phyloP scores from a whole-genome alignment of 495 filamentous ascomycete species.

The Aspergillus ellipticus region DNA sequence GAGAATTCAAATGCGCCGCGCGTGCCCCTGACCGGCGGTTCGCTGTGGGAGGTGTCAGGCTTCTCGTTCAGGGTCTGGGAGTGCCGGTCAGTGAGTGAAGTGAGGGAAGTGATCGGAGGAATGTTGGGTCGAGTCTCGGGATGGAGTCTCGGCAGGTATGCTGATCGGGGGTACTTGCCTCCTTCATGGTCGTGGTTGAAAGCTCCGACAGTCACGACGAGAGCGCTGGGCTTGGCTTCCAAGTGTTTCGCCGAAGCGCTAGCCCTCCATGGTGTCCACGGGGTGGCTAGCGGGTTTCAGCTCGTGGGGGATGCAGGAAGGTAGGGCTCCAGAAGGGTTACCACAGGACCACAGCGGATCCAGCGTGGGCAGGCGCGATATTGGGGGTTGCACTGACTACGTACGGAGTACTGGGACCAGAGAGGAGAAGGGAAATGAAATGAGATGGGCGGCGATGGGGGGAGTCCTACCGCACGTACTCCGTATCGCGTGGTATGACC shows the following conservation, averaged over 20 bases:
- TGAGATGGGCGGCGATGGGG: background rate
- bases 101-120: no score
- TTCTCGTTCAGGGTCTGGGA: background rate
- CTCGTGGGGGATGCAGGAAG: background rate
- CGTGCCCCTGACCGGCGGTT: background rate
- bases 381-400: background rate
- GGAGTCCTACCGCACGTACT: no score
- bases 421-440: background rate
- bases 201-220: background rate
- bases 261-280: background rate
- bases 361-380: background rate
- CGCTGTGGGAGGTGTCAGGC: background rate
- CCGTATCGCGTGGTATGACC: background rate
- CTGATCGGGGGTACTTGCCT: background rate
- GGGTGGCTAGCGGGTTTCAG: background rate
- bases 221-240: background rate
- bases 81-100: background rate
- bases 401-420: no score
- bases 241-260: no score
- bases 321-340: background rate
- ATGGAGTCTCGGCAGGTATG: background rate
- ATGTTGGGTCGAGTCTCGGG: no score
- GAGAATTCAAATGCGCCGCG: slow-evolving; percentile 52
- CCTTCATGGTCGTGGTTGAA: background rate
- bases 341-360: background rate